Evolutionary conservation across 495 filamentous ascomycete species (phyloP).

Genomic region (Hypoxylon perforatum): DNA sequence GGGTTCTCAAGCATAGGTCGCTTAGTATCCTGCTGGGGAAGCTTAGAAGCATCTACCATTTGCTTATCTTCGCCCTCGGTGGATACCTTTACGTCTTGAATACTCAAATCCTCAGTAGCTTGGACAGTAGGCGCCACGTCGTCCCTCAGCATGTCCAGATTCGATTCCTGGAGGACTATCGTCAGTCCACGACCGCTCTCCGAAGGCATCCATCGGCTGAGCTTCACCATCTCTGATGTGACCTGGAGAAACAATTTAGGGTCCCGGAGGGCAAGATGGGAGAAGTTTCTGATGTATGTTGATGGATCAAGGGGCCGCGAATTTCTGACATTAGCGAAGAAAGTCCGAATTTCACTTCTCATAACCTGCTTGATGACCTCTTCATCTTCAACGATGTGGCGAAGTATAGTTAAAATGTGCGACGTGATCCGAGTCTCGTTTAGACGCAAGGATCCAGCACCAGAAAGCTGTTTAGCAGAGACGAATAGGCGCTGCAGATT

Average conservation of each 20-base stretch:
- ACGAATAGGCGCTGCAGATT: conserved; percentile 91
- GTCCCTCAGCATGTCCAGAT: conserved; percentile 49
- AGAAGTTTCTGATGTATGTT: conserved; percentile 78
- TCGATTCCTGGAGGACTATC: conserved; percentile 50
- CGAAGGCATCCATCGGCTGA: conserved; percentile 66
- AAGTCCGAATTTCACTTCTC: conserved; percentile 85
- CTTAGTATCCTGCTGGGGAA: conserved; percentile 71
- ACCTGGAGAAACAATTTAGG: conserved; percentile 91
- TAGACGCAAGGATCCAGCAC: conserved; percentile 76
- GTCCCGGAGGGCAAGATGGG: conserved; percentile 83
- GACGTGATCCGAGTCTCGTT: conserved; percentile 69
- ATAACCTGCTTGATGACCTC: conserved; percentile 91
- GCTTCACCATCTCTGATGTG: conserved; percentile 84
- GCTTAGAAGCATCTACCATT: conserved; percentile 69
- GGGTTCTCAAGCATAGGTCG: conserved; percentile 89
- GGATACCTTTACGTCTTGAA: conserved; percentile 64
- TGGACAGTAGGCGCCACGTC: conserved; percentile 57
- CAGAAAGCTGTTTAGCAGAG: conserved; percentile 91
- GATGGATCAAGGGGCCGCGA: conserved; percentile 73
- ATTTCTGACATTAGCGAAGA: conserved; percentile 70
- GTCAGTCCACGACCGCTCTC: conserved; percentile 53
- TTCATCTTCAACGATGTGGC: conserved; percentile 95
- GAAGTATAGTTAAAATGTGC: conserved; percentile 83
- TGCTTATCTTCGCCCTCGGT: conserved; percentile 65
- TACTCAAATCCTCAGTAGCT: conserved; percentile 64